phyloP scores from a whole-genome alignment of 805 yeast genomes.

The Wickerhamiella dianesei region DNA sequence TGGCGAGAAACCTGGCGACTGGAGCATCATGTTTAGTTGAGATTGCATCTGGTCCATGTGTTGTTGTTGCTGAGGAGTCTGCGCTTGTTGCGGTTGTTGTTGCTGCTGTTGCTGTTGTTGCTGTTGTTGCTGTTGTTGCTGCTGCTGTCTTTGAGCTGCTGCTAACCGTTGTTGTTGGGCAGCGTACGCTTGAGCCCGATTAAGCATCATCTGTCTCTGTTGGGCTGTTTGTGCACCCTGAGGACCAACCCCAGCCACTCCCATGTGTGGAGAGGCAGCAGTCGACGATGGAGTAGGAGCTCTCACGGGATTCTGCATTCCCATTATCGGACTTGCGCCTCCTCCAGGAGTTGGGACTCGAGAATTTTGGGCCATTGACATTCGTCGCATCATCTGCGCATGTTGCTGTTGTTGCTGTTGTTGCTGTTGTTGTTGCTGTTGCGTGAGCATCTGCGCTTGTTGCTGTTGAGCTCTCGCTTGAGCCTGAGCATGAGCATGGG shows the following conservation, averaged over 20 bases:
- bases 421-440: slow-evolving; percentile 19
- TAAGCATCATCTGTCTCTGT: slow-evolving; percentile 11
- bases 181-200: slow-evolving; percentile 4
- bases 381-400: not conserved
- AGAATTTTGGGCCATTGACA: not conserved
- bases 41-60: slow-evolving; percentile 1
- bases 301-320: not conserved
- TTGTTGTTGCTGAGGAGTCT: slow-evolving; percentile 2
- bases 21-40: not conserved
- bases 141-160: slow-evolving; percentile 8
- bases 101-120: slow-evolving; percentile 5
- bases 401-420: slow-evolving; percentile 3
- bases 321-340: not conserved
- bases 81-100: slow-evolving; percentile 4
- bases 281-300: not conserved
- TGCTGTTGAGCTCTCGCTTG: slow-evolving; percentile 2
- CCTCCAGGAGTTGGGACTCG: not conserved
- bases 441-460: slow-evolving; percentile 21
- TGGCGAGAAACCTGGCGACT: not conserved
- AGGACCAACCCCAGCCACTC: not conserved
- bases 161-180: not conserved
- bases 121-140: slow-evolving; percentile 1
- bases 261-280: not conserved
- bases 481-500: slow-evolving; percentile 4
- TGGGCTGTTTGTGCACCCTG: slow-evolving; percentile 5